A percentile compares a stretch with the other conserved stretches of the same genome.
These are phyloP conservation scores for Colletotrichum paranaense DNA, from an alignment of 2,329 filamentous ascomycete genomes.

Conservation along the genomic window DNA sequence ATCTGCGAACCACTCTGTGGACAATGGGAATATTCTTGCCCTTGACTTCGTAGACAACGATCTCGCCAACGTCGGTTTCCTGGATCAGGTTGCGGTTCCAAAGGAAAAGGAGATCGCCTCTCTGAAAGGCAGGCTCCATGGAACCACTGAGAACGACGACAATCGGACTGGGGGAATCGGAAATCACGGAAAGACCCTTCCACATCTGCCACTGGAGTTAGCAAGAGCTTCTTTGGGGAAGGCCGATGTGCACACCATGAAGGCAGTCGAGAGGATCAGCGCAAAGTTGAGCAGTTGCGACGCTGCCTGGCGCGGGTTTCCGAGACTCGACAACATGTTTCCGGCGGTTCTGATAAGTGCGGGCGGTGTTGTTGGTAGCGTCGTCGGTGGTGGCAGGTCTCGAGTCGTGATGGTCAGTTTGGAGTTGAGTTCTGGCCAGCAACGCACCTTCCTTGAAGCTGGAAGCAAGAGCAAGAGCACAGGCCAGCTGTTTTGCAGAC, in stretches of 20 bases:
- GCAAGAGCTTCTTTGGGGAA: background rate
- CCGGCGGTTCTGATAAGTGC: background rate
- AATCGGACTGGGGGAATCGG: slow-evolving; percentile 81
- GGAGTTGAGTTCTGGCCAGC: slow-evolving; percentile 29
- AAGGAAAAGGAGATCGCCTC: slow-evolving; percentile 80
- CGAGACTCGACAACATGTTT: slow-evolving; percentile 75
- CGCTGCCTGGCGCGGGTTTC: slow-evolving; percentile 83
- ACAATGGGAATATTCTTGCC: slow-evolving; percentile 99
- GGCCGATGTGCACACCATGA: slow-evolving; percentile 72
- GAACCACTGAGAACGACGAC: slow-evolving; percentile 87
- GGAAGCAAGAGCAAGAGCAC: slow-evolving; percentile 21
- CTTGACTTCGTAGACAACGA: slow-evolving; percentile 81
- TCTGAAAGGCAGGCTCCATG: slow-evolving; percentile 86
- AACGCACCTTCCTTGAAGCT: slow-evolving; percentile 22
- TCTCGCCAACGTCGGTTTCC: slow-evolving; percentile 66
- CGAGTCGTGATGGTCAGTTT: slow-evolving; percentile 16
- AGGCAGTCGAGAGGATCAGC: slow-evolving; percentile 88
- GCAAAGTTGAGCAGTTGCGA: slow-evolving; percentile 90
- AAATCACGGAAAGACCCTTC: slow-evolving; percentile 86
- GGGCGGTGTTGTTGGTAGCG: background rate
- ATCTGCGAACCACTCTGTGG: slow-evolving; percentile 86
- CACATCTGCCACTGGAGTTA: slow-evolving; percentile 67
- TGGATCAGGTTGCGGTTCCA: slow-evolving; percentile 77
- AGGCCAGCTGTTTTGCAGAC: slow-evolving; percentile 24
- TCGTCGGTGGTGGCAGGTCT: background rate